Conservation (phyloP, 306 rosid species). For the Dalbergia cochinchinensis region DNA sequence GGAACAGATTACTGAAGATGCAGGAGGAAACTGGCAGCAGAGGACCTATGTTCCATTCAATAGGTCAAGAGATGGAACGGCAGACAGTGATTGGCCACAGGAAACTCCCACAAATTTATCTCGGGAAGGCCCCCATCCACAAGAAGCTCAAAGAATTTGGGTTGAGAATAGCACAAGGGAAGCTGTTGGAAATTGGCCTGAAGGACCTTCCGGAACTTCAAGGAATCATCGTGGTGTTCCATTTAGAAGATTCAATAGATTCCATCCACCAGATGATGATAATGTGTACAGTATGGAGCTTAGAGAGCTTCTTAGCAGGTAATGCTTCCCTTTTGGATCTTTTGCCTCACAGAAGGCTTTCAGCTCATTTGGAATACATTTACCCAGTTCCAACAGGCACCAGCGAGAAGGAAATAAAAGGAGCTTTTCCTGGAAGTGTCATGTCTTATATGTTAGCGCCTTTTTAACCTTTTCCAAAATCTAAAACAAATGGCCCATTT, state of each 20-base stretch:
- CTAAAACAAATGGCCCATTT: constrained; percentile 12
- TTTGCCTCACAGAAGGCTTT: constrained; percentile 37
- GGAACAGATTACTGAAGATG: constrained; percentile 69
- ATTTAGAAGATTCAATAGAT: constrained; percentile 80
- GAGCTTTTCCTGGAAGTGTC: background rate
- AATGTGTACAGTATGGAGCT: constrained; percentile 99
- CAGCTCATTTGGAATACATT: constrained; percentile 17
- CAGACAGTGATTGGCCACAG: constrained; percentile 72
- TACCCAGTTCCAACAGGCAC: constrained; percentile 16
- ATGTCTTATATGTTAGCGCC: background rate
- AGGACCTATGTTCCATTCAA: constrained; percentile 64
- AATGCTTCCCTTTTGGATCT: constrained; percentile 38
- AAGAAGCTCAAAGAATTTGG: constrained; percentile 76
- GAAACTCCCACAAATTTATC: constrained; percentile 65
- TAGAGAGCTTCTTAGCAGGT: constrained; percentile 99
- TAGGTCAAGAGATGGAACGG: constrained; percentile 72
- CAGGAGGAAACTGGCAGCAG: constrained; percentile 76
- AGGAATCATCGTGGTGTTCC: constrained; percentile 84
- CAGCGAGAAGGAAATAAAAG: constrained; percentile 8
- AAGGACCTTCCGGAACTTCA: constrained; percentile 76
- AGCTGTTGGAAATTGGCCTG: constrained; percentile 81
- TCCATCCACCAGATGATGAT: constrained; percentile 98
- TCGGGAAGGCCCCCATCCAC: constrained; percentile 68
- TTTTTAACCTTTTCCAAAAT: constrained; percentile 21
- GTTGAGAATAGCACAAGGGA: constrained; percentile 72